A percentile compares a stretch with the other conserved stretches of the same genome.
phyloP scores from a whole-genome alignment of 768 basidiomycete species.

The Pisolithus tinctorius region DNA sequence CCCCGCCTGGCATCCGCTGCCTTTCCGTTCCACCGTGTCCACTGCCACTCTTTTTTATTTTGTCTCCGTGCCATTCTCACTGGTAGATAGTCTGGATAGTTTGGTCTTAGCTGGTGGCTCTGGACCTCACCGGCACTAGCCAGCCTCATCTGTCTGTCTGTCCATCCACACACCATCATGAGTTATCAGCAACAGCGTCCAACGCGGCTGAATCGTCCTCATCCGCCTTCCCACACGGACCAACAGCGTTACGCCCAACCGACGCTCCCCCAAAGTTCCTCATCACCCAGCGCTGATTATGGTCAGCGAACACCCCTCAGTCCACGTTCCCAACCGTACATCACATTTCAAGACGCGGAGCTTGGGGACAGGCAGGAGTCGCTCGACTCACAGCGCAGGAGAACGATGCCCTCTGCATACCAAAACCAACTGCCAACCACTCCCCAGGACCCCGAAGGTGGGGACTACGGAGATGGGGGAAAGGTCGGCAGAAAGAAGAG shows the following conservation, averaged over 20 bases:
- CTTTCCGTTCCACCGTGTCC: not conserved
- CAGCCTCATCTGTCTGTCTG: not conserved
- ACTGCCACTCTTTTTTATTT: constrained; percentile 7
- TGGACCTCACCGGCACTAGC: not conserved
- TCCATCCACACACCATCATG: constrained; percentile 8
- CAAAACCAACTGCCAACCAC: constrained; percentile 40
- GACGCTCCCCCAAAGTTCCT: constrained; percentile 12
- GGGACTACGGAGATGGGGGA: constrained; percentile 37
- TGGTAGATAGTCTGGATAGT: not conserved
- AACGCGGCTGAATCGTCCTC: constrained; percentile 22
- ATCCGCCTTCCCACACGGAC: constrained; percentile 32
- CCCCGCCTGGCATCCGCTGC: not conserved
- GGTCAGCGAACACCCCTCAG: constrained; percentile 10
- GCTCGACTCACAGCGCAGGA: constrained; percentile 50
- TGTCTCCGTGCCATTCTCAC: not conserved
- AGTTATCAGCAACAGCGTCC: constrained; percentile 39
- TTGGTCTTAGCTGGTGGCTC: not conserved
- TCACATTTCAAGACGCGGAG: constrained; percentile 66
- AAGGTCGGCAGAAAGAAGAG: constrained; percentile 81
- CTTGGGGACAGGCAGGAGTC: constrained; percentile 59
- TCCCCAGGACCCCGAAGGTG: constrained; percentile 25
- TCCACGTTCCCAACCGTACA: constrained; percentile 31
- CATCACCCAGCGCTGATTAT: constrained; percentile 10
- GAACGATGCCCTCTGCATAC: constrained; percentile 38
- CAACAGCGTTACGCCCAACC: constrained; percentile 19